phyloP scores from a whole-genome alignment of 257 asterid genomes.

The Leptodermis oblonga region DNA sequence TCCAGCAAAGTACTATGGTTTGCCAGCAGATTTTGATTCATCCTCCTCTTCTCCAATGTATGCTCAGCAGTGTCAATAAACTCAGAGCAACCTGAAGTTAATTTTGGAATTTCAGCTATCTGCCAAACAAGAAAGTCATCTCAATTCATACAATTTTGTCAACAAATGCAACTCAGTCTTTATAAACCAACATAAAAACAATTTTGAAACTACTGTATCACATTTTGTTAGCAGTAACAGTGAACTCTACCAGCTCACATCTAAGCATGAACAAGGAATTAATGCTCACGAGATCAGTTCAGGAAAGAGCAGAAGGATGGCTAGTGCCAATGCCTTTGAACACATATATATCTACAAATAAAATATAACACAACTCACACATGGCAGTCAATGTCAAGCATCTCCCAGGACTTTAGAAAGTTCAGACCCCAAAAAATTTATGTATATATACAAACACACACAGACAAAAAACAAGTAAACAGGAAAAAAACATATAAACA shows the following conservation, averaged over 20 bases:
- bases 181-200: too few species aligned
- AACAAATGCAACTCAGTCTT: neutral
- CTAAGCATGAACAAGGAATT: neutral
- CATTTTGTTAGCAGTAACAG: neutral
- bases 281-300: neutral
- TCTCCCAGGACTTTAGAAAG: neutral
- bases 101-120: conserved; percentile 89
- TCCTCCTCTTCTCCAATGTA: conserved; percentile 90
- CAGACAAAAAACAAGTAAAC: neutral
- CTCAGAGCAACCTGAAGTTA: conserved; percentile 87
- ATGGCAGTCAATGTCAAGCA: neutral
- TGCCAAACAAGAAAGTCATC: conserved; percentile 34
- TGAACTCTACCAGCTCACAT: neutral
- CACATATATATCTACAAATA: neutral
- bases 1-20: conserved; percentile 95
- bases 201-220: neutral
- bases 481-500: too few species aligned
- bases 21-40: conserved; percentile 81
- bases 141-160: neutral
- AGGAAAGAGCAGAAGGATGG: conserved; percentile 1
- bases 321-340: neutral
- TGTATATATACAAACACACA: too few species aligned
- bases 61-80: conserved; percentile 81
- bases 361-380: too few species aligned
- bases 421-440: too few species aligned